A percentile compares a stretch with the other conserved stretches of the same genome.
These are phyloP conservation scores for Cenchrus americanus DNA, from an alignment of 176 grass and related monocot species.

Conservation along the genomic window DNA sequence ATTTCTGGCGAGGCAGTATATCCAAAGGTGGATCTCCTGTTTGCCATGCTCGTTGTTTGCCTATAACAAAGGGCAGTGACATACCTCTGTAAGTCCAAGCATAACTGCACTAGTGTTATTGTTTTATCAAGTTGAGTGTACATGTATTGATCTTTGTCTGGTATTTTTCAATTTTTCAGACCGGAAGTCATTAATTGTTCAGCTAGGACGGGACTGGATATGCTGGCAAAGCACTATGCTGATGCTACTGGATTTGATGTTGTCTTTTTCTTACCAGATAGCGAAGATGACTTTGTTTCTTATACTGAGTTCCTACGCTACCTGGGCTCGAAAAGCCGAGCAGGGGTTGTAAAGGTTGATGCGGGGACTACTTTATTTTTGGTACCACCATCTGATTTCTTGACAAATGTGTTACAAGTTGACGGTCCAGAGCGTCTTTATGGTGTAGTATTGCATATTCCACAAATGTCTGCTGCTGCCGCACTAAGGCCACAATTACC, in stretches of 20 bases:
- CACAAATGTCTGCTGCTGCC: slow-evolving; percentile 60
- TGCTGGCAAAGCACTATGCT: slow-evolving; percentile 72
- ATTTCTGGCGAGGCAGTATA: slow-evolving; percentile 76
- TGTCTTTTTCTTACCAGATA: slow-evolving; percentile 85
- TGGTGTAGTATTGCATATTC: slow-evolving; percentile 82
- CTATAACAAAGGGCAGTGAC: slow-evolving; percentile 71
- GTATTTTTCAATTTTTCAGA: slow-evolving; percentile 60
- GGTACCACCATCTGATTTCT: slow-evolving; percentile 87
- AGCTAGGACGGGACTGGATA: slow-evolving; percentile 90
- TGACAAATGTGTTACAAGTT: slow-evolving; percentile 77
- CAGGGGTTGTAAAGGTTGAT: slow-evolving; percentile 93
- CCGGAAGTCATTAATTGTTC: slow-evolving; percentile 73
- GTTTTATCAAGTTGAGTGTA: slow-evolving; percentile 29
- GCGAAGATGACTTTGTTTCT: slow-evolving; percentile 90
- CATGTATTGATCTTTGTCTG: slow-evolving; percentile 22
- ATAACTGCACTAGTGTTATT: slow-evolving; percentile 14
- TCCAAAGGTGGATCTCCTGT: slow-evolving; percentile 87
- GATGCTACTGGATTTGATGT: slow-evolving; percentile 81
- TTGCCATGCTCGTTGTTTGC: slow-evolving; percentile 85
- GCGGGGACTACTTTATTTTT: slow-evolving; percentile 79
- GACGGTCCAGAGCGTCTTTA: slow-evolving; percentile 87
- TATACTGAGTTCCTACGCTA: slow-evolving; percentile 95
- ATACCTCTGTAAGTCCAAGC: slow-evolving; percentile 72
- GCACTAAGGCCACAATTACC: slow-evolving; percentile 53
- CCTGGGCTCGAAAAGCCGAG: slow-evolving; percentile 77